Evolutionary conservation across 176 grass and related monocot genomes (phyloP), one percentile per base, ranked within the genome.

Genomic region (Pontederia crassipes): DNA sequence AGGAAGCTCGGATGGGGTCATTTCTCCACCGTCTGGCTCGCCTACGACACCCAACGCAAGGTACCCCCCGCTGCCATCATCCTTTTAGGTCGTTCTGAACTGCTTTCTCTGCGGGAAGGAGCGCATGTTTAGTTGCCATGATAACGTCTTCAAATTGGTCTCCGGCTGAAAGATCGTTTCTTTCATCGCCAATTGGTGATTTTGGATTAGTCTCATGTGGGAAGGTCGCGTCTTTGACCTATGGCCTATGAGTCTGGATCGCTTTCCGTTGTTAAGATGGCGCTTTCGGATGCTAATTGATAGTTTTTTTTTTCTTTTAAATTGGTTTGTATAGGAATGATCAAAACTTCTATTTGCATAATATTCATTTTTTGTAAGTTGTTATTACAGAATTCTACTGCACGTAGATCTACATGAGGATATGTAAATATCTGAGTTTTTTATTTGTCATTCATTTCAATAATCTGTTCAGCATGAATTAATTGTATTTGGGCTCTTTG

Each of bases 11-110:
- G 89, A 0, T 95, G 89, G 89, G 89, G 89, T 12, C 84, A 95
- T 75, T 95, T 95, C 82, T 95, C 89, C 61, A 95, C 89, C 64
- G 89, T 95, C 58, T 95, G 89, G 89, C 89, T 95, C 49, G 82
- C 86, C 77, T 95, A 77, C 82, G 90, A 95, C 68, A 68, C 88
- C 72, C 65, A 64, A 45, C 62, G 54, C 24, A 53, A 89, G 82
- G 89, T 89, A 10, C 17, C 47, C 48, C 6, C 57, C 10, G 2
- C 45, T 8, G 46, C 15, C 17, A n/a, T 12, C 32, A 0, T 8
- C 4, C 56, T 8, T 58, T 35, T 35, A 35, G 4, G 13, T 46
- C 51, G 11, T 49, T 66, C 57, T 55, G 35, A 58, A 54, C 61
- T 55, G 13, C 54, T 52, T 49, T 75, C n/a, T 24, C 59, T 48